Evolutionary conservation across 441 rosid species (phyloP), one percentile per base, ranked within the genome.

Genomic region (Omphalea diandra): DNA sequence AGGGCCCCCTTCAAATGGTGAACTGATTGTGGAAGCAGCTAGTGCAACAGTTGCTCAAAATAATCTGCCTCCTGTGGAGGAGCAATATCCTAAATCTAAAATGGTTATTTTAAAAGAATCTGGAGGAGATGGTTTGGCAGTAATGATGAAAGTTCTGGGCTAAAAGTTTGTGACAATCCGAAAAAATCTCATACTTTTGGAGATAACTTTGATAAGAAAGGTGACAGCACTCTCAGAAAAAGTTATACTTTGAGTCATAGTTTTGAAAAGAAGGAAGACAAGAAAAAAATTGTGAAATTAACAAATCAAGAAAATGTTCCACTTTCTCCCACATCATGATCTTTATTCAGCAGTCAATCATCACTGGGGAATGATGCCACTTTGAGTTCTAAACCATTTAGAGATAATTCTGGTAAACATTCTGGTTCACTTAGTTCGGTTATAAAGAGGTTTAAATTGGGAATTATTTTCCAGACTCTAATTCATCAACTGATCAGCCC

Each of bases 61-160:
- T 58, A 69, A 44, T 64, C 27, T 22, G 58, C 41, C 64, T 59
- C 24, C 72, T 20, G 32, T 36, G 18, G 55, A 17, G 57, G 73
- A 76, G 70, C 74, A 65, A 69, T 76, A 69, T 63, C 69, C 87
- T 46, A 18, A 62, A 40, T 57, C 77, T 67, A 74, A 79, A 33
- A 72, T 70, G 24, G 83, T 0, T 56, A 80, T 65, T 55, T 82
- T 20, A 67, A 69, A 68, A 84, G 73, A 73, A 22, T 82, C 40
- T 69, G 82, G 81, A 77, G 43, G 68, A 66, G 50, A 70, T 88
- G 85, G 85, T 84, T 76, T 78, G 83, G 85, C 14, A 62, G 77
- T 33, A 53, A 57, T 26, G 71, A 75, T 61, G 72, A 58, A 10
- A 47, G 26, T 60, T 68, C 80, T 52, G 75, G 62, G 32, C 57